These are phyloP conservation scores for Daldinia caldariorum DNA, from an alignment of 495 filamentous ascomycete genomes.

Conservation along the genomic window DNA sequence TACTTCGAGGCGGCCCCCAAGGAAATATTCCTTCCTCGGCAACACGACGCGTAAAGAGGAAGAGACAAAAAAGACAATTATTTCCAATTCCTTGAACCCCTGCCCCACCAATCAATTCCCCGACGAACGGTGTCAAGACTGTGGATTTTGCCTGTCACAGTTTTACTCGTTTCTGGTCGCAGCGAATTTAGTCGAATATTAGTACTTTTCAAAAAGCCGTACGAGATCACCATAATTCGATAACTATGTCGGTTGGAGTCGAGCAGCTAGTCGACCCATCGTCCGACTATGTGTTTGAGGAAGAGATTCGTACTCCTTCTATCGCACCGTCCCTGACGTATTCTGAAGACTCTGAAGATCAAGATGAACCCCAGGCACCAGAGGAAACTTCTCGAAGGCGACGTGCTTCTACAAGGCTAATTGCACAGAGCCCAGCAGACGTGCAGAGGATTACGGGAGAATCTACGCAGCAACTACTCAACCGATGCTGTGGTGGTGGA, in stretches of 20 bases:
- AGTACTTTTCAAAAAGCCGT: background rate
- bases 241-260: conserved; percentile 33
- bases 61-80: conserved; percentile 14
- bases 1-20: conserved; percentile 18
- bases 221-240: conserved; percentile 8
- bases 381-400: conserved; percentile 58
- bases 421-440: conserved; percentile 78
- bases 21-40: conserved; percentile 11
- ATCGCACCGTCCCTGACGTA: conserved; percentile 62
- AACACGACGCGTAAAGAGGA: conserved; percentile 26
- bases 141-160: conserved; percentile 7
- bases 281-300: conserved; percentile 51
- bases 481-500: conserved; percentile 91
- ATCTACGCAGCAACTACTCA: conserved; percentile 67
- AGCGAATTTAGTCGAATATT: background rate
- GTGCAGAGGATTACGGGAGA: conserved; percentile 74
- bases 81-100: conserved; percentile 26
- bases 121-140: conserved; percentile 4
- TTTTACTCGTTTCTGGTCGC: background rate
- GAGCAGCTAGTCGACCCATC: conserved; percentile 36
- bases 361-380: conserved; percentile 47
- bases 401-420: conserved; percentile 82
- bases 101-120: conserved; percentile 25
- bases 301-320: conserved; percentile 50
- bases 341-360: conserved; percentile 59